A percentile compares a stretch with the other conserved stretches of the same genome.
These are phyloP conservation scores for Fonsecaea pugnacius DNA, from an alignment of 2,329 filamentous ascomycete species.

Conservation along the genomic window DNA sequence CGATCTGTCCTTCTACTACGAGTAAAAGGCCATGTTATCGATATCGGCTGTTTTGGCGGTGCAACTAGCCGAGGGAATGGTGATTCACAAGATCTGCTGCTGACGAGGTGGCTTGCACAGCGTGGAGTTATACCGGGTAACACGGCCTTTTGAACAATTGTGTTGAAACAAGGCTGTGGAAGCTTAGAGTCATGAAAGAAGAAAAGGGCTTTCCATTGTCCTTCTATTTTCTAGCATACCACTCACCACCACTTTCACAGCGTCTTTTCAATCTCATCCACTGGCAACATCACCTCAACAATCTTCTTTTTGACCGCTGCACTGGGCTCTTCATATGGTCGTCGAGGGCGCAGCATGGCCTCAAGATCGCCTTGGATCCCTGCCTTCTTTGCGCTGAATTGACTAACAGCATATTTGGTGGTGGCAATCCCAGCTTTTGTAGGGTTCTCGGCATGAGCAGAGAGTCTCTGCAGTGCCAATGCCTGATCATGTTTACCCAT, in stretches of 20 bases:
- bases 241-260: constrained; percentile 9
- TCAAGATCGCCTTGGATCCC: constrained; percentile 60
- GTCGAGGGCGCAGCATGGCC: constrained; percentile 60
- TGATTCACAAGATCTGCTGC: background rate
- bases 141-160: background rate
- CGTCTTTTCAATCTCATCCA: constrained; percentile 29
- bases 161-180: constrained; percentile 10
- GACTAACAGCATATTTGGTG: constrained; percentile 55
- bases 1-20: background rate
- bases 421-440: constrained; percentile 56
- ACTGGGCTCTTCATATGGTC: constrained; percentile 60
- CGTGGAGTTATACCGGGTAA: background rate
- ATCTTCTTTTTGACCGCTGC: constrained; percentile 53
- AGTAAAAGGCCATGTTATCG: background rate
- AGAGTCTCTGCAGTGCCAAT: constrained; percentile 73
- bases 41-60: background rate
- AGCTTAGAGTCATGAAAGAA: background rate
- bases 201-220: background rate
- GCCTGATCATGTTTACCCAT: constrained; percentile 77
- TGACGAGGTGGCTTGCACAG: constrained; percentile 3
- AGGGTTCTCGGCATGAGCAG: constrained; percentile 62
- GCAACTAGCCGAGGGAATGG: background rate
- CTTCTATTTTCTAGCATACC: background rate
- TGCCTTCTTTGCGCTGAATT: constrained; percentile 48
- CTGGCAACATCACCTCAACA: constrained; percentile 40